Evolutionary conservation across 805 yeast species (phyloP).

Genomic region (Candida suzukii): DNA sequence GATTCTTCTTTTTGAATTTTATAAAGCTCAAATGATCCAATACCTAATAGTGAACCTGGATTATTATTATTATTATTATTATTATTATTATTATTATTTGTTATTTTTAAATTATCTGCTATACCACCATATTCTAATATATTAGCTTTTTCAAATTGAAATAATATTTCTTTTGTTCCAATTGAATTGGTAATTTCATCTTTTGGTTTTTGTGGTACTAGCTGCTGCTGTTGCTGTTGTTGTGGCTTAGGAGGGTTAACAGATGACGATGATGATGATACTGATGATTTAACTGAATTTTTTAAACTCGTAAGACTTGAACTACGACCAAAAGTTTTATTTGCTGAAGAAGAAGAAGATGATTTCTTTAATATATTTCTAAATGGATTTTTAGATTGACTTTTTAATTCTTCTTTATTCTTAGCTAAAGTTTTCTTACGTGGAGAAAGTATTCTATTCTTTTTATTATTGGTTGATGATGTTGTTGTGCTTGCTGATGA

Average conservation of each 20-base stretch:
- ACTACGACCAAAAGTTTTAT: background rate
- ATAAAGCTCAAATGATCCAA: constrained; percentile 54
- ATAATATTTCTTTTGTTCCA: constrained; percentile 6
- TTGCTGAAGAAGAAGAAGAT: background rate
- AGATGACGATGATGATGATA: too few species aligned
- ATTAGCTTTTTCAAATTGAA: constrained; percentile 6
- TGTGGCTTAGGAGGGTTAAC: too few species aligned
- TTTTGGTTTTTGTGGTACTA: background rate
- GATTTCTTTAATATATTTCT: background rate
- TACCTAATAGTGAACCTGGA: constrained; percentile 47
- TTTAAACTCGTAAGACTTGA: background rate
- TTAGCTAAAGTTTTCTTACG: background rate
- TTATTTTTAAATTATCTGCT: constrained; percentile 1
- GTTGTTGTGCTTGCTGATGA: too few species aligned
- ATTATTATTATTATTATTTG: too few species aligned
- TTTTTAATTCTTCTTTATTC: background rate
- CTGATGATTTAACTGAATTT: too few species aligned
- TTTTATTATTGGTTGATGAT: background rate
- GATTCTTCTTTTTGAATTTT: constrained; percentile 45
- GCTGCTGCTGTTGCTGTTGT: too few species aligned
- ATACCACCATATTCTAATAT: constrained; percentile 11
- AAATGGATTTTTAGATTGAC: background rate
- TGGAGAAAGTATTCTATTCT: background rate
- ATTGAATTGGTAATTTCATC: too few species aligned
- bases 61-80: too few species aligned